These are phyloP conservation scores for Apiotrichum mycotoxinovorans DNA, from an alignment of 1,284 basidiomycete genomes.

Conservation along the genomic window DNA sequence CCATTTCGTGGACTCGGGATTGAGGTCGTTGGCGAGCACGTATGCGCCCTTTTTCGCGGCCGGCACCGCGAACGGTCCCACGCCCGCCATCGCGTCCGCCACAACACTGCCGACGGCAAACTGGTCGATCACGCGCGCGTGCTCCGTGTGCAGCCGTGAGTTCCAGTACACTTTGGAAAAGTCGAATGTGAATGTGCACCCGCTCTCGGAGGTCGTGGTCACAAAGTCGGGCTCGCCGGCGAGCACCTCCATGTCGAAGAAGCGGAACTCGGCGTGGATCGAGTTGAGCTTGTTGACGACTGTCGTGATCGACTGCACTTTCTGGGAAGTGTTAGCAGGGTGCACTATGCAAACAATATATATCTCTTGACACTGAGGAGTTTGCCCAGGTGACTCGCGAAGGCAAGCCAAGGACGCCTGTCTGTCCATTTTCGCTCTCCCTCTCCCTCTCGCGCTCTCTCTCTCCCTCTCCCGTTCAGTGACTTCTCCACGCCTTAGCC, in stretches of 20 bases:
- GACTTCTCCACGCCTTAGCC: neutral
- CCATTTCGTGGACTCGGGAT: slow-evolving; percentile 80
- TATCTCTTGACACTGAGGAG: too few species aligned
- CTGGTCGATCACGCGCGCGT: slow-evolving; percentile 72
- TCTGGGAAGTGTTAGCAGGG: slow-evolving; percentile 56
- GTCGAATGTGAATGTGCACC: slow-evolving; percentile 87
- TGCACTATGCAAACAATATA: too few species aligned
- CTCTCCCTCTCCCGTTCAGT: too few species aligned
- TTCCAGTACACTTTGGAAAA: slow-evolving; percentile 98
- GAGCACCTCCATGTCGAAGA: slow-evolving; percentile 95
- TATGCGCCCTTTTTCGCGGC: slow-evolving; percentile 84
- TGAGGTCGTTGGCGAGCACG: slow-evolving; percentile 90
- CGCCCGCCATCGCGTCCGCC: slow-evolving; percentile 93
- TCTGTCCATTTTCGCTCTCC: too few species aligned
- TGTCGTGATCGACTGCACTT: slow-evolving; percentile 74
- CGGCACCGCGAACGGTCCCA: slow-evolving; percentile 93
- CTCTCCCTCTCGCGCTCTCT: too few species aligned
- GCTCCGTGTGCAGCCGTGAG: slow-evolving; percentile 86
- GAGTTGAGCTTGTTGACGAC: slow-evolving; percentile 93
- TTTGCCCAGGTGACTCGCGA: too few species aligned
- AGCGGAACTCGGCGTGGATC: slow-evolving; percentile 83
- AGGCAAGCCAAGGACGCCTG: too few species aligned
- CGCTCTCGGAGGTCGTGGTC: slow-evolving; percentile 76
- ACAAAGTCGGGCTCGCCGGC: slow-evolving; percentile 83
- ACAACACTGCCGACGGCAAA: slow-evolving; percentile 68